These are phyloP conservation scores for Phyllosticta citriasiana DNA, from an alignment of 2,329 filamentous ascomycete species.

Conservation along the genomic window DNA sequence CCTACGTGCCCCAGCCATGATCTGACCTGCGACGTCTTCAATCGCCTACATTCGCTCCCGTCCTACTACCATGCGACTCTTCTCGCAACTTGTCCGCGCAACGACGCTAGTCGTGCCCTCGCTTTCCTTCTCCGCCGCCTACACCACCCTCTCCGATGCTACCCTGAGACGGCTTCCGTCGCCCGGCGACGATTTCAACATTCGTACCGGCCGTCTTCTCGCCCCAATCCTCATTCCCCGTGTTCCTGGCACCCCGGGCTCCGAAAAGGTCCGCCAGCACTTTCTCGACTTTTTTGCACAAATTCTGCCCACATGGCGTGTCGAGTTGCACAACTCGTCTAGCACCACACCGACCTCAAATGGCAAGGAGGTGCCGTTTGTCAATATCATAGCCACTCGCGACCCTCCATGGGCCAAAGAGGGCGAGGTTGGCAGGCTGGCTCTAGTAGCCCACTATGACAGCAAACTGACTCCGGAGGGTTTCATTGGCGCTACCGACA, in stretches of 20 bases:
- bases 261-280: constrained; percentile 62
- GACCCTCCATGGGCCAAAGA: constrained; percentile 72
- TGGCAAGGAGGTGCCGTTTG: constrained; percentile 64
- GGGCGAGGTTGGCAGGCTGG: constrained; percentile 71
- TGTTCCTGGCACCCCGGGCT: constrained; percentile 77
- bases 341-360: constrained; percentile 68
- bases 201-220: constrained; percentile 63
- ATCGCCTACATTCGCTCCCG: not conserved
- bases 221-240: constrained; percentile 80
- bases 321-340: constrained; percentile 86
- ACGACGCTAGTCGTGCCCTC: constrained; percentile 18
- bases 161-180: constrained; percentile 62
- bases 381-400: constrained; percentile 74
- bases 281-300: constrained; percentile 72
- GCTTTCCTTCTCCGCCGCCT: constrained; percentile 32
- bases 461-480: constrained; percentile 69
- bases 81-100: not conserved
- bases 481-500: constrained; percentile 90
- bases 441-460: constrained; percentile 90
- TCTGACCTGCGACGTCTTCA: not conserved
- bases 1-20: not conserved
- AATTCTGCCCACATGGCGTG: constrained; percentile 66
- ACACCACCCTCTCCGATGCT: constrained; percentile 60
- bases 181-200: constrained; percentile 67
- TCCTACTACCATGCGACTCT: constrained; percentile 3